These are phyloP conservation scores for Clohesyomyces aquaticus DNA, from an alignment of 495 filamentous ascomycete species.

Conservation along the genomic window DNA sequence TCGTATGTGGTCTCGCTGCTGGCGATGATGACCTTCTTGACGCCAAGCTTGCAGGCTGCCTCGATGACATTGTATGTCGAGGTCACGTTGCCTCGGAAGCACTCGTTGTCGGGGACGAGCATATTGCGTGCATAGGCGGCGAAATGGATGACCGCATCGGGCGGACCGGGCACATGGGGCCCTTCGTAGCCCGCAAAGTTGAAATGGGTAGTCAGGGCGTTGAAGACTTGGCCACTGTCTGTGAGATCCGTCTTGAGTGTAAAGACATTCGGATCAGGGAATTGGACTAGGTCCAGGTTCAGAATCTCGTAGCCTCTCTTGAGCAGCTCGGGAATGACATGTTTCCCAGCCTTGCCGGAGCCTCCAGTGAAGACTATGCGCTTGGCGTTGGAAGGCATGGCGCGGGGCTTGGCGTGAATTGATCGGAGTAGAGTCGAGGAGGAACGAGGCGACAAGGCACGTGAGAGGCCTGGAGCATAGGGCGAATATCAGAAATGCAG, in stretches of 20 bases:
- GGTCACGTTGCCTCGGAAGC: slow-evolving; percentile 58
- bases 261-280: slow-evolving; percentile 55
- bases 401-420: background rate
- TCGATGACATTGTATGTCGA: slow-evolving; percentile 65
- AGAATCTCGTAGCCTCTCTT: slow-evolving; percentile 58
- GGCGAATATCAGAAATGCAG: too few relatives aligned
- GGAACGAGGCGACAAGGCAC: too few relatives aligned
- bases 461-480: too few relatives aligned
- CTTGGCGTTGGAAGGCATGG: slow-evolving; percentile 41
- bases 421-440: too few relatives aligned
- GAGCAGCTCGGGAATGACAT: slow-evolving; percentile 60
- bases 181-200: slow-evolving; percentile 54
- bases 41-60: slow-evolving; percentile 61
- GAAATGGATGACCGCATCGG: slow-evolving; percentile 66
- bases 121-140: slow-evolving; percentile 64
- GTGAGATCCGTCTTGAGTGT: slow-evolving; percentile 63
- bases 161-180: slow-evolving; percentile 48
- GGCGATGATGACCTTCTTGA: slow-evolving; percentile 65
- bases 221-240: slow-evolving; percentile 62
- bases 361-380: slow-evolving; percentile 63
- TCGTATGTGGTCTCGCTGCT: slow-evolving; percentile 63
- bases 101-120: slow-evolving; percentile 64
- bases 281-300: slow-evolving; percentile 61
- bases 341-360: slow-evolving; percentile 62
- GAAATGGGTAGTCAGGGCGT: slow-evolving; percentile 61